These are phyloP conservation scores for Penicillium sp. DNA, from an alignment of 2,329 filamentous ascomycete species.

Conservation along the genomic window DNA sequence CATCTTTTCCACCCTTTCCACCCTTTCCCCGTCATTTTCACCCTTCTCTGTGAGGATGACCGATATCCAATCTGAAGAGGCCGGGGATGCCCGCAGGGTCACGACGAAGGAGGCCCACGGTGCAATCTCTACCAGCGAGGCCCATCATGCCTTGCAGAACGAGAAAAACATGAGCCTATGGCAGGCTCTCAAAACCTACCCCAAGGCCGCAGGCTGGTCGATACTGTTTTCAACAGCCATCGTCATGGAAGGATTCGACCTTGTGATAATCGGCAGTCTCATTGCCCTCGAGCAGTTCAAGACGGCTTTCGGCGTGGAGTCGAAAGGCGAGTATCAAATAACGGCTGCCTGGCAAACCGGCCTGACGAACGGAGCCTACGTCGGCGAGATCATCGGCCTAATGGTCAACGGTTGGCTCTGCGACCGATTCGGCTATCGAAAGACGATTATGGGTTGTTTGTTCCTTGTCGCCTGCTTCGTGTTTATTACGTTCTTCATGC, in stretches of 20 bases:
- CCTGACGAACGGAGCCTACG: conserved; percentile 56
- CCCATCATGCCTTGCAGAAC: no score
- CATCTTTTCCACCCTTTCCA: no score
- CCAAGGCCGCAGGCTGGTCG: conserved; percentile 7
- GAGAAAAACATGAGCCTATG: background rate
- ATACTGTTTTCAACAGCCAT: conserved; percentile 2
- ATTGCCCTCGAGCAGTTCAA: conserved; percentile 1
- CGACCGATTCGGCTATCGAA: conserved; percentile 66
- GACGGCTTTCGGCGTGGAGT: background rate
- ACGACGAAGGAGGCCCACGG: no score
- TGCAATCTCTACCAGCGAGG: no score
- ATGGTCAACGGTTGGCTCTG: conserved; percentile 65
- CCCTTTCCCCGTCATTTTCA: no score
- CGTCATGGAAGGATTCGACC: conserved; percentile 9
- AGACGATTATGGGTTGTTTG: conserved; percentile 62
- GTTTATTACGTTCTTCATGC: no score
- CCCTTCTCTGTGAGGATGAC: no score
- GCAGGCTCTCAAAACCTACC: conserved; percentile 3
- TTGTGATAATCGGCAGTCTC: conserved; percentile 5
- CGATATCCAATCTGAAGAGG: no score
- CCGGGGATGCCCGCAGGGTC: no score
- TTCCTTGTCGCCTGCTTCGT: conserved; percentile 57
- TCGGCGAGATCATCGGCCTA: conserved; percentile 66
- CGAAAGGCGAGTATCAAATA: conserved; percentile 41
- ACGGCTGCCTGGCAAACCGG: conserved; percentile 59